Base-by-base conservation (phyloP, 169 alveolate species). In the Pseudocohnilembus persalinus region DNA sequence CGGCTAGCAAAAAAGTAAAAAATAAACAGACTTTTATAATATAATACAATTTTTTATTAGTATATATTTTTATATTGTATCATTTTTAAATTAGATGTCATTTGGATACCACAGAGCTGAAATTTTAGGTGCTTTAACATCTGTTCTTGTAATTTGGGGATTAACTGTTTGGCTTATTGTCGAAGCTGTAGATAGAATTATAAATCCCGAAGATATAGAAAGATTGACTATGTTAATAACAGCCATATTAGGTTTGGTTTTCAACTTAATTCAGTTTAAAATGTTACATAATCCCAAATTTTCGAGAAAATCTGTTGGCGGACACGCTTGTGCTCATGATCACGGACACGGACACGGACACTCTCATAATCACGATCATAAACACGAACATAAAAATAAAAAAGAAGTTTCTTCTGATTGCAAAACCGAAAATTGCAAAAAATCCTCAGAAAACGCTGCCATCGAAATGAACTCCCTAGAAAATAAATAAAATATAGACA, bases 261-360 rank as follows among this genome's bases (percentile, higher is more conserved):
- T 97, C 89, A 98, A 98, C 88, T 77, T 98, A 49, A 91, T 97
- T 80, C 94, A 96, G 92, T 97, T 98, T 49, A 93, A 93, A 74
- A 96, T 98, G 29, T 89, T 97, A 16, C 97, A 95, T 34, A 74
- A 77, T 27, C 28, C 28, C 20, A 49, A 49, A 49, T 49, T 49
- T 49, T 49, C 68, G 4, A 20, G 26, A 11, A 20, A 4, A 4
- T 20, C 4, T 49, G 20, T 11, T 11, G 4, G 82, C 28, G 73
- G 76, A 25, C 88, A 49, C 28, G 88, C 63, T 1, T 79, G 68
- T 81, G 68, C 76, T 15, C 83, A 82, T 49, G 74, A 35, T 33
- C 84, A 85, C 33, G 83, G 77, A 4, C 85, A 85, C 31, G 32
- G 31, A 0, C 90, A 86, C 75, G 87, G 72, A 0, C 88, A 82